Conservation (phyloP, 768 basidiomycete species). For the Tylopilus intermedius region DNA sequence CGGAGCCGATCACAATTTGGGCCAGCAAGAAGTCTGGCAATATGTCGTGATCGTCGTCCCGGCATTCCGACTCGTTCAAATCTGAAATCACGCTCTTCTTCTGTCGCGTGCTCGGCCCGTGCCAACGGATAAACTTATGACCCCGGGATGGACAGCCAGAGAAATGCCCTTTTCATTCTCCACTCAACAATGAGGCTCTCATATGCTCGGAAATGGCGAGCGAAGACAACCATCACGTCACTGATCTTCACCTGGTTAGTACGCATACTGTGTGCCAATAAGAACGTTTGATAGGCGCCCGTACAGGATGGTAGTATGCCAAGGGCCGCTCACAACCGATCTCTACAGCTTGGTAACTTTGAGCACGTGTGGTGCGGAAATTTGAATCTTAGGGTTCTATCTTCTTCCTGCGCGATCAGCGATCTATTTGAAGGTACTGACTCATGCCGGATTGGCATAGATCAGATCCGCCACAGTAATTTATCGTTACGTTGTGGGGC, state of each 20-base stretch:
- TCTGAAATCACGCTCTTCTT: background rate
- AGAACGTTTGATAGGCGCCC: conserved; percentile 6
- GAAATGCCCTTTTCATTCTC: background rate
- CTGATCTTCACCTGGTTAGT: background rate
- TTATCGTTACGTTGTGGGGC: background rate
- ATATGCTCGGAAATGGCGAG: background rate
- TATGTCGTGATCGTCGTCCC: background rate
- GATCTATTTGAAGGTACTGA: background rate
- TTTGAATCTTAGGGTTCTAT: conserved; percentile 3
- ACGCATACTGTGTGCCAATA: background rate
- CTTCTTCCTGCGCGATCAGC: background rate
- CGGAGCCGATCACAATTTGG: too few species aligned
- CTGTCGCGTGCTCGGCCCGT: conserved; percentile 7
- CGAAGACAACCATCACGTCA: background rate
- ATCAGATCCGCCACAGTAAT: conserved; percentile 1
- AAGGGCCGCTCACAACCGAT: background rate
- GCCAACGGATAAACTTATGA: background rate
- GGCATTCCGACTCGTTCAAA: background rate
- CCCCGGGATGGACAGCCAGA: background rate
- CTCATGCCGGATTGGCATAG: conserved; percentile 1
- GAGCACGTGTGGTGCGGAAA: conserved; percentile 7
- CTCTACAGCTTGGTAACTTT: conserved; percentile 24
- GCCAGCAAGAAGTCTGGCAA: too few species aligned
- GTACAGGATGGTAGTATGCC: conserved; percentile 25
- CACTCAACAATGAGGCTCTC: background rate